Conservation (phyloP, 108 stramenopile genomes). For the Tribonema minus region DNA sequence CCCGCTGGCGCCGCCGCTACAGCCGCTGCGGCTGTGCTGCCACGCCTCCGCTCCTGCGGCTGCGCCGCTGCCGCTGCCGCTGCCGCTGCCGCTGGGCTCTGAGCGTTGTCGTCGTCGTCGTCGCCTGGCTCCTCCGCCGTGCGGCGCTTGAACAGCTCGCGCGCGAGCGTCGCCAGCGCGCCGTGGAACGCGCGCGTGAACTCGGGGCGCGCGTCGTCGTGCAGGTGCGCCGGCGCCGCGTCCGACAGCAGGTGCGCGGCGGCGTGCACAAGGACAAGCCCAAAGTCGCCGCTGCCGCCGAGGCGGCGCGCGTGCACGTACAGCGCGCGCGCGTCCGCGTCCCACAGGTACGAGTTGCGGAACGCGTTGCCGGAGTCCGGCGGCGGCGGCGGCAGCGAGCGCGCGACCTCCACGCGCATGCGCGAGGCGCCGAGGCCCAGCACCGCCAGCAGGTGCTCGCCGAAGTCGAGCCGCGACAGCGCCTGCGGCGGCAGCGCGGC, state of each 20-base stretch:
- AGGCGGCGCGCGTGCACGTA: slow-evolving; percentile 34
- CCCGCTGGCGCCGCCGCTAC: too few species aligned
- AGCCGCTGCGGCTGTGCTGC: too few species aligned
- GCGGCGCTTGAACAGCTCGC: not conserved
- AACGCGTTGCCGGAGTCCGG: slow-evolving; percentile 7
- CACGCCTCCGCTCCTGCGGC: too few species aligned
- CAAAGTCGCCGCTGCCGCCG: slow-evolving; percentile 34
- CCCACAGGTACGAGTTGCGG: slow-evolving; percentile 42
- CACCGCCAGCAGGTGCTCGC: slow-evolving; percentile 21
- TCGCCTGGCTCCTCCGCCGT: too few species aligned
- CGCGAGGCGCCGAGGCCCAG: not conserved
- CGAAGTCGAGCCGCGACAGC: slow-evolving; percentile 22
- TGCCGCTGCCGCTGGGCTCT: too few species aligned
- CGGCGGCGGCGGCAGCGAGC: slow-evolving; percentile 3
- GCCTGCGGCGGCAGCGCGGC: slow-evolving; percentile 6
- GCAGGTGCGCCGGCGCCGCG: slow-evolving; percentile 3
- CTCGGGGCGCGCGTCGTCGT: slow-evolving; percentile 18
- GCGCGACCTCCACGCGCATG: slow-evolving; percentile 2
- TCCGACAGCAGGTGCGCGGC: slow-evolving; percentile 31
- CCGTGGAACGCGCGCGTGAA: slow-evolving; percentile 36
- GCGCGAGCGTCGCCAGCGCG: not conserved
- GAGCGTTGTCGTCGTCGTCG: too few species aligned
- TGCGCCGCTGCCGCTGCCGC: too few species aligned
- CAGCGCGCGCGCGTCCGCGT: not conserved
- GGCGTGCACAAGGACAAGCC: slow-evolving; percentile 39